Base-by-base conservation (phyloP, 129 eudicot species). In the Artemisia argyi region DNA sequence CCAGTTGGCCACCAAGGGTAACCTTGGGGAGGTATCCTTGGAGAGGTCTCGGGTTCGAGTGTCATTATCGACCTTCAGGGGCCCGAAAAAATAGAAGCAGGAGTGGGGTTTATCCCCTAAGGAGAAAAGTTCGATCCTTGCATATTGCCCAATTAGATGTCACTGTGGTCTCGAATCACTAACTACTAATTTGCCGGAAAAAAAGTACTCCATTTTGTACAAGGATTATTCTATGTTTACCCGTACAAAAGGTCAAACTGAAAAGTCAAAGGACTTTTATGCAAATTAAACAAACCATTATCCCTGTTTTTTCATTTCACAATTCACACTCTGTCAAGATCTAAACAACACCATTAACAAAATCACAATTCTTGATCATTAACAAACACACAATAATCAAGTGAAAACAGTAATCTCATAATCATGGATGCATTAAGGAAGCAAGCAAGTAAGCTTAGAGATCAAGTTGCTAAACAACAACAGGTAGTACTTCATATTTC, bases 381-480 rank as follows among this genome's bases (percentile, higher is more conserved):
- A 58, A 15, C 32, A 58, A 0, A 22, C 7, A 39, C 22, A 11
- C 64, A 58, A 39, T n/a, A n/a, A n/a, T n/a, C n/a, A n/a, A n/a
- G n/a, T n/a, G 46, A 7, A 1, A 39, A 1, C 10, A 39, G 2
- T 58, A 32, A 60, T 57, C 5, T 46, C 74, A 18, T 73, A 58
- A 82, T 60, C 57, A 93, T 94, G 97, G 98, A 94, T 54, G 97
- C 98, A 32, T 46, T 94, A 69, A 87, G 95, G 85, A 94, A 88
- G 83, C 98, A 94, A 86, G 97, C 98, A 17, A 85, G 79, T 53
- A 94, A 94, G 83, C 75, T 94, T 69, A 83, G 97, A 82, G 98
- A 94, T 12, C 98, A 94, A 90, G 97, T 94, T 68, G 87, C 96
- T 70, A 94, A 90, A 76, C 98, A 94, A 54, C 98, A 94, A 73